Evolutionary conservation across 768 basidiomycete species (phyloP).

Genomic region (Artomyces pyxidatus): DNA sequence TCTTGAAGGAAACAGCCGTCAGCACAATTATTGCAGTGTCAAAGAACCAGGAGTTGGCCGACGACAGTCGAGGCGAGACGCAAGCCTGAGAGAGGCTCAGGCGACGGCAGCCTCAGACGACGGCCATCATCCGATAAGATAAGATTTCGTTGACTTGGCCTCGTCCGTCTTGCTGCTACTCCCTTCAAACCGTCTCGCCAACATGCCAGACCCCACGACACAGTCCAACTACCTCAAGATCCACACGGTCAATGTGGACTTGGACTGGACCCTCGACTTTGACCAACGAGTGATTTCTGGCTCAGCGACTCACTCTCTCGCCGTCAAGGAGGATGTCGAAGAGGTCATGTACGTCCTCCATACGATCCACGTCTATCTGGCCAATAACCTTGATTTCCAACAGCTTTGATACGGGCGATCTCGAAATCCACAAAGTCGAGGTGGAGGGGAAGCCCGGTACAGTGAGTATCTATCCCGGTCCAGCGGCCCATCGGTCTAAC

Average conservation of each 20-base stretch:
- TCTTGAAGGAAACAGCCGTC: too few species aligned
- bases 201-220: conserved; percentile 51
- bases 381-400: too few species aligned
- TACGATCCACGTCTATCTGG: background rate
- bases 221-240: conserved; percentile 76
- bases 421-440: conserved; percentile 48
- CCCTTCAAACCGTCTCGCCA: too few species aligned
- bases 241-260: conserved; percentile 53
- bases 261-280: conserved; percentile 82
- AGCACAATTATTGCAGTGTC: too few species aligned
- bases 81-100: too few species aligned
- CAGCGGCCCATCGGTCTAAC: background rate
- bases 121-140: too few species aligned
- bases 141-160: too few species aligned
- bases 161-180: too few species aligned
- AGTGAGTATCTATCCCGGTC: conserved; percentile 28
- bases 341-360: conserved; percentile 47
- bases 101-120: too few species aligned
- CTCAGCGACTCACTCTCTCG: conserved; percentile 53
- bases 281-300: conserved; percentile 50
- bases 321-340: conserved; percentile 43
- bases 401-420: conserved; percentile 69
- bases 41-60: too few species aligned
- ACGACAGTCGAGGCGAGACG: too few species aligned
- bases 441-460: conserved; percentile 41